Conservation (phyloP, 768 basidiomycete species). For the Coprinopsis marcescibilis region DNA sequence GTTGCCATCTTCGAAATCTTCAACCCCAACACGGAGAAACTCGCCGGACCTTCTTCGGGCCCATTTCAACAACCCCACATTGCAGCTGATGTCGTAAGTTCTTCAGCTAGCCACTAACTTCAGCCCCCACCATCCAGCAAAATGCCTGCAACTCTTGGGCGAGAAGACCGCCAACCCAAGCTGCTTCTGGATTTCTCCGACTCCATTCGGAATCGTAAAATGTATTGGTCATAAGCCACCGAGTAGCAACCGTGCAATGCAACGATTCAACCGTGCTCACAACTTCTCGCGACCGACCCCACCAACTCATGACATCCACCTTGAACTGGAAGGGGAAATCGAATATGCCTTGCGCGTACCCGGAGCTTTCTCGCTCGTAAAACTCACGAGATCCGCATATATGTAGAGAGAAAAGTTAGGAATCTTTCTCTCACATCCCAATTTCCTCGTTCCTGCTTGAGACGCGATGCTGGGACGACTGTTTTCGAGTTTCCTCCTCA, state of each 20-base stretch:
- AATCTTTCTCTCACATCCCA: background rate
- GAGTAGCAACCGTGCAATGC: conserved; percentile 5
- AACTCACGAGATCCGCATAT: conserved; percentile 3
- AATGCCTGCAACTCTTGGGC: background rate
- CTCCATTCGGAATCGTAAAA: background rate
- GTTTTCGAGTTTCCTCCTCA: conserved; percentile 31
- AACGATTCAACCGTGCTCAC: conserved; percentile 2
- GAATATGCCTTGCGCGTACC: background rate
- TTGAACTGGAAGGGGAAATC: background rate
- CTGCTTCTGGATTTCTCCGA: conserved; percentile 7
- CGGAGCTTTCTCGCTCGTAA: conserved; percentile 14
- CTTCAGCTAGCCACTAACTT: background rate
- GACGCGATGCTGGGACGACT: conserved; percentile 28
- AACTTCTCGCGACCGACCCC: background rate
- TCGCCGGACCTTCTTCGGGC: conserved; percentile 23
- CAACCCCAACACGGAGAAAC: conserved; percentile 23
- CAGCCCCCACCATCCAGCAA: too few relatives aligned
- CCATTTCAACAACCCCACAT: conserved; percentile 16
- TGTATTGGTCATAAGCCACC: conserved; percentile 8
- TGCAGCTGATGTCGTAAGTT: background rate
- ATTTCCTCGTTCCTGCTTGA: conserved; percentile 1
- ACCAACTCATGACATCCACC: background rate
- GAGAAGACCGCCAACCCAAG: background rate
- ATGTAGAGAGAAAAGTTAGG: background rate
- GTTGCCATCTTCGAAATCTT: too few relatives aligned